Evolutionary conservation across 495 filamentous ascomycete genomes (phyloP), one percentile per base, ranked within the genome.

Genomic region (Mycothermus thermophilus): DNA sequence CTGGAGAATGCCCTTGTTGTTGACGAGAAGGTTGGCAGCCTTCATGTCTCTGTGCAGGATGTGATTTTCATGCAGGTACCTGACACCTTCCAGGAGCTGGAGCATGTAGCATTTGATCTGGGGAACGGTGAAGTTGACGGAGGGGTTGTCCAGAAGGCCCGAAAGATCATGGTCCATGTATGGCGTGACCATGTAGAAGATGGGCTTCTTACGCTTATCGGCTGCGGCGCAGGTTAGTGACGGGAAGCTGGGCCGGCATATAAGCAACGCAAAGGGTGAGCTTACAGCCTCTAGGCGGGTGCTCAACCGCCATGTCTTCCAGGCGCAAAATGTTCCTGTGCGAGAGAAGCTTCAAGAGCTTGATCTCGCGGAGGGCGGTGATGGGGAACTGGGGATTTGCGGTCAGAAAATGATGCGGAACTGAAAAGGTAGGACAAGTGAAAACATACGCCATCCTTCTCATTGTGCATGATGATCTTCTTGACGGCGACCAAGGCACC

Each of bases 151-250:
- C 41, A 99, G 72, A 10, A 99, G 72, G 35, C 90, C 90, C 12
- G 88, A 93, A 5, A 99, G 69, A 53, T 99, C 90, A 53, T 99
- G 90, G 47, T 96, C 90, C 88, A 96, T 94, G 53, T 96, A 99
- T 21, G 87, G 88, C 16, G 78, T 93, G 33, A 95, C 90, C 90
- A 99, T 99, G 54, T 94, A 96, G 69, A 96, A 81, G 53, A 83
- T 83, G 0, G 82, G 78, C 38, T 79, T 75, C 57, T 86, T 90
- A 31, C 75, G 71, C 45, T 81, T 84, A 54, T 87, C 81, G 31
- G 64, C 71, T 74, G 43, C 10, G 37, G 49, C 33, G 32, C 3
- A 17, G 0, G 25, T 42, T 38, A 35, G 30, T 27, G 10, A 30
- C n/a, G n/a, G n/a, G n/a, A n/a, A n/a, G n/a, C n/a, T n/a, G n/a